Base-by-base conservation (phyloP, 768 basidiomycete genomes). In the Pulveroboletus sp. region DNA sequence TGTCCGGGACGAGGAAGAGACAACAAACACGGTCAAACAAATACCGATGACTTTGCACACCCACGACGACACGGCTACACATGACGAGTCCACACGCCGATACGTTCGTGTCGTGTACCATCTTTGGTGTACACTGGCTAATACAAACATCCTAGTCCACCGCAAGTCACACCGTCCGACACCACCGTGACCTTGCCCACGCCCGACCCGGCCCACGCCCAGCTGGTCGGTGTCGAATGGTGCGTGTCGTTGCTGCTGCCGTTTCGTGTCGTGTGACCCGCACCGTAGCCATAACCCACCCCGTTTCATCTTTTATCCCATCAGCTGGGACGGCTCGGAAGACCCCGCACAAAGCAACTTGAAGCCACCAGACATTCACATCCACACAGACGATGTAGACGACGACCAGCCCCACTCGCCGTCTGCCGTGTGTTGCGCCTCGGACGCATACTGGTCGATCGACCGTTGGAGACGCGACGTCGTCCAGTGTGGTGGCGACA, bases 331-430 rank as follows among this genome's bases (percentile, higher is more conserved):
- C 35, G 60, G 52, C 3, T 50, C 53, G 19, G 50, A 56, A 9
- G 52, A 53, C 49, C 43, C 47, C 48, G 29, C 74, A 77, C 16
- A 69, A 33, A 31, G 7, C 24, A 40, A 50, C n/a, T n/a, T n/a
- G 35, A 41, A 21, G 25, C 37, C 42, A 20, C 19, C 6, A 36
- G 5, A 29, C 27, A 29, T 29, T 9, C 27, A 34, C 21, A 33
- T 45, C 3, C 20, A 23, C 16, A 39, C 39, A 41, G 37, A 52
- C 11, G 36, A 29, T n/a, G 16, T 23, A 1, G 44, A 52, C n/a
- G 77, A 78, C 53, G 76, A 72, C 43, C 59, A 72, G 34, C 63
- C 73, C 47, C 62, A 47, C 45, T 55, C 50, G 29, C 52, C 56
- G 35, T 55, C 54, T 5, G 53, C 58, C 21, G 55, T 61, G 9